Conservation (phyloP, 2,329 filamentous ascomycete genomes). For the Aspergillus quadrilineatus region DNA sequence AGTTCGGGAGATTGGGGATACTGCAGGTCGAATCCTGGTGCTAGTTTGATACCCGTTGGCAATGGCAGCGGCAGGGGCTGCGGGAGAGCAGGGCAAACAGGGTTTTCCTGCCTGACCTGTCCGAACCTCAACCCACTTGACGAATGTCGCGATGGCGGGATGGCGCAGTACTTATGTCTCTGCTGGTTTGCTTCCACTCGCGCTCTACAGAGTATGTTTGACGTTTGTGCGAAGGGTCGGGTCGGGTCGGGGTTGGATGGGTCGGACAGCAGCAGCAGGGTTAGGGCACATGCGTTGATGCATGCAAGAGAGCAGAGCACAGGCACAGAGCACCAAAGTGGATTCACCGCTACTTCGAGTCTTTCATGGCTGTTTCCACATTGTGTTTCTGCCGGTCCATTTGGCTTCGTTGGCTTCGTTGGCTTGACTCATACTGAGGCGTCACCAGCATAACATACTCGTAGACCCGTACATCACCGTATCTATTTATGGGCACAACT, state of each 20-base stretch:
- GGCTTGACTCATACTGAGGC: too few species aligned
- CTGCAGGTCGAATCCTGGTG: constrained; percentile 3
- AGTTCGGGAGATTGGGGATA: background rate
- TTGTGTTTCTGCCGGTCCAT: background rate
- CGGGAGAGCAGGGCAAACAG: background rate
- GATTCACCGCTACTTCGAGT: constrained; percentile 1
- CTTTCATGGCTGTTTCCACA: background rate
- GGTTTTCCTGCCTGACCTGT: background rate
- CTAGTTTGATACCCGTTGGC: background rate
- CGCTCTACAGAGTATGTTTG: background rate
- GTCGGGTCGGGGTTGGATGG: background rate
- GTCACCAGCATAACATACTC: too few species aligned
- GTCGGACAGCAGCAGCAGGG: constrained; percentile 2
- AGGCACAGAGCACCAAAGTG: background rate
- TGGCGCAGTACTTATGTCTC: background rate
- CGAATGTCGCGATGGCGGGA: background rate
- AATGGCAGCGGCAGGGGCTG: too few species aligned
- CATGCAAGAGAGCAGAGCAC: background rate
- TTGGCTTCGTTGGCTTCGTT: too few species aligned
- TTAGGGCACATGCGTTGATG: constrained; percentile 5
- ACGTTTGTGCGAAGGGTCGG: background rate
- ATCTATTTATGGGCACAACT: too few species aligned
- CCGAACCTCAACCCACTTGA: background rate
- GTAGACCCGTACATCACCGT: too few species aligned
- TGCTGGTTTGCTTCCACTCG: background rate